Conservation (phyloP, 257 asterid species). For the Nicotiana otophora region DNA sequence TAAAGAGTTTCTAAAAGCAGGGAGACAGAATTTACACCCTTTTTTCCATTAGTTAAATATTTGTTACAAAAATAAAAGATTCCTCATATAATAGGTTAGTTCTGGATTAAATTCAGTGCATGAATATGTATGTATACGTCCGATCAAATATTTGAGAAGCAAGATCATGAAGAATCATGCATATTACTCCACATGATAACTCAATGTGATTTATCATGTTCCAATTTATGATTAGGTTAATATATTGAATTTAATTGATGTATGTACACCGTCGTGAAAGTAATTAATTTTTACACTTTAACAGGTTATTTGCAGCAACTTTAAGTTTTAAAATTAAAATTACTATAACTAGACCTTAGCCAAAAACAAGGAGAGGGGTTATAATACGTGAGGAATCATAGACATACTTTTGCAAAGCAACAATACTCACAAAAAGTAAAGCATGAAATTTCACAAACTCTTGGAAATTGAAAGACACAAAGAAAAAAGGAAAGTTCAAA, state of each 20-base stretch:
- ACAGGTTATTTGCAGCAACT: background rate
- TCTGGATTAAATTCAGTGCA: background rate
- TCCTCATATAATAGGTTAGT: background rate
- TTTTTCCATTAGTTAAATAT: background rate
- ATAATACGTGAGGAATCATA: background rate
- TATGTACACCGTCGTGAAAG: too few relatives aligned
- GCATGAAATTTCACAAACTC: background rate
- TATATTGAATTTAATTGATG: background rate
- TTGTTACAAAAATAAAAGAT: background rate
- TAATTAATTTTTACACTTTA: too few relatives aligned
- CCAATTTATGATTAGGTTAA: background rate
- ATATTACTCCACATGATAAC: background rate
- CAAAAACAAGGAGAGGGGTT: too few relatives aligned
- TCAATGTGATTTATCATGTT: background rate
- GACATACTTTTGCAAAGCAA: background rate
- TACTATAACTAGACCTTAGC: too few relatives aligned
- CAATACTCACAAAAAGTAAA: background rate
- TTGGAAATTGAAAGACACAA: background rate
- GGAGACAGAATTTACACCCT: background rate
- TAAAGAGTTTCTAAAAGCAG: background rate
- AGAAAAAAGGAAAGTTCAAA: background rate
- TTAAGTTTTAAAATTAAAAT: too few relatives aligned
- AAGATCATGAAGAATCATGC: background rate
- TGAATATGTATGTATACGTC: constrained; percentile 10
- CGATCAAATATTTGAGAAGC: background rate